Conservation (phyloP, 2,329 filamentous ascomycete species). For the Colletotrichum neosansevieriae region DNA sequence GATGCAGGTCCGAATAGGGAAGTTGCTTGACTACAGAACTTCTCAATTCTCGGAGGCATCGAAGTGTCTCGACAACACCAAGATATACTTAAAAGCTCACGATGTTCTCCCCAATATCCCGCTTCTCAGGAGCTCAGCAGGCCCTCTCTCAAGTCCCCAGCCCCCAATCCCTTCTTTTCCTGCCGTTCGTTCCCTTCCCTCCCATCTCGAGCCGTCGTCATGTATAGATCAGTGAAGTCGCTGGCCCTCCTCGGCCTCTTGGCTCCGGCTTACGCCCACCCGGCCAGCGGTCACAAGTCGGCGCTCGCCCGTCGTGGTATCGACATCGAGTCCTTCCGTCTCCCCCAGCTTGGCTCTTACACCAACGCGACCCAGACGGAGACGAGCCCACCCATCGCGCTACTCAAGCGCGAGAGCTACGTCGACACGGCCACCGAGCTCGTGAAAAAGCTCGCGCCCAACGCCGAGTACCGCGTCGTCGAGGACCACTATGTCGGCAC, state of each 20-base stretch:
- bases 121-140: slow-evolving; percentile 18
- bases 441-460: slow-evolving; percentile 49
- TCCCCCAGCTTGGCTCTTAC: slow-evolving; percentile 49
- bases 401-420: slow-evolving; percentile 50
- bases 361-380: slow-evolving; percentile 46
- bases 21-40: slow-evolving; percentile 9
- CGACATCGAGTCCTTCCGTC: slow-evolving; percentile 49
- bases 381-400: slow-evolving; percentile 43
- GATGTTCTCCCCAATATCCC: neutral
- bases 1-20: slow-evolving; percentile 29
- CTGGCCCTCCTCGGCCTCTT: slow-evolving; percentile 50
- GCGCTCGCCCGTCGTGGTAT: slow-evolving; percentile 47
- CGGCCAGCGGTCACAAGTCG: slow-evolving; percentile 43
- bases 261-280: slow-evolving; percentile 51
- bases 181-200: neutral
- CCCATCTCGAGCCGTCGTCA: neutral
- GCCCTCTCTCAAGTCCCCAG: slow-evolving; percentile 22
- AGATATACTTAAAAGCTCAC: slow-evolving; percentile 22
- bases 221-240: slow-evolving; percentile 48
- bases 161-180: slow-evolving; percentile 12
- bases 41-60: neutral
- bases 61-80: neutral
- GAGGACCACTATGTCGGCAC: slow-evolving; percentile 61
- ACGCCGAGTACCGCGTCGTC: slow-evolving; percentile 57
- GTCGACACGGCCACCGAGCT: slow-evolving; percentile 55